phyloP scores from a whole-genome alignment of 345 rosid genomes.

The Linum usitatissimum region DNA sequence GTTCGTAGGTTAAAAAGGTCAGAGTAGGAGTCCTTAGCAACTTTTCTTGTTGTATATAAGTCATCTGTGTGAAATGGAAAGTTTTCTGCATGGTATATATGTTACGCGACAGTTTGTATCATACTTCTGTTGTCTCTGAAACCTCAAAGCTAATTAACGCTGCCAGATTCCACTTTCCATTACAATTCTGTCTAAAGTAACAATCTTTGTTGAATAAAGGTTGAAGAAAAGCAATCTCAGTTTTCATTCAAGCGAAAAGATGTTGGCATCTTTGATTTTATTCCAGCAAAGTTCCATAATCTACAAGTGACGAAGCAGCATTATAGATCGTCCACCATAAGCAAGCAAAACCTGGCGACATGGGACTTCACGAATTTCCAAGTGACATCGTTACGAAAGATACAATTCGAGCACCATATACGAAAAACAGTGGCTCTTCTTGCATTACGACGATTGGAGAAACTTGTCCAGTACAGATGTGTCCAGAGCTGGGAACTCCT shows the following conservation, averaged over 20 bases:
- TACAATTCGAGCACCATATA: background rate
- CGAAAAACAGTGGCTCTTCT: background rate
- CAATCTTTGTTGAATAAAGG: too few relatives aligned
- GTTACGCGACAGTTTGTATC: background rate
- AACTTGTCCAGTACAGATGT: constrained; percentile 62
- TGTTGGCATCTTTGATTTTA: background rate
- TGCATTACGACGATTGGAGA: constrained; percentile 21
- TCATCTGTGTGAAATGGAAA: background rate
- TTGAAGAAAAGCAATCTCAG: background rate
- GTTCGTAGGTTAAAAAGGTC: background rate
- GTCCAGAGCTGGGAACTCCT: constrained; percentile 75
- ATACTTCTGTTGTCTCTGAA: background rate
- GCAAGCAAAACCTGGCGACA: background rate
- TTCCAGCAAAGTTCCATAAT: background rate
- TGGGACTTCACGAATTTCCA: too few relatives aligned
- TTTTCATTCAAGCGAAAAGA: background rate
- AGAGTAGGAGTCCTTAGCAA: background rate
- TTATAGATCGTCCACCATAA: background rate
- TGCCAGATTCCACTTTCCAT: too few relatives aligned
- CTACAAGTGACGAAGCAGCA: background rate
- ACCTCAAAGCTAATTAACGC: background rate
- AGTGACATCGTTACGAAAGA: too few relatives aligned
- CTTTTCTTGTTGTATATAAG: background rate
- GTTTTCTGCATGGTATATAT: background rate
- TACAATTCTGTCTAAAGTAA: too few relatives aligned